phyloP scores from a whole-genome alignment of 2,329 filamentous ascomycete genomes.

The Thermothelomyces thermophilus region DNA sequence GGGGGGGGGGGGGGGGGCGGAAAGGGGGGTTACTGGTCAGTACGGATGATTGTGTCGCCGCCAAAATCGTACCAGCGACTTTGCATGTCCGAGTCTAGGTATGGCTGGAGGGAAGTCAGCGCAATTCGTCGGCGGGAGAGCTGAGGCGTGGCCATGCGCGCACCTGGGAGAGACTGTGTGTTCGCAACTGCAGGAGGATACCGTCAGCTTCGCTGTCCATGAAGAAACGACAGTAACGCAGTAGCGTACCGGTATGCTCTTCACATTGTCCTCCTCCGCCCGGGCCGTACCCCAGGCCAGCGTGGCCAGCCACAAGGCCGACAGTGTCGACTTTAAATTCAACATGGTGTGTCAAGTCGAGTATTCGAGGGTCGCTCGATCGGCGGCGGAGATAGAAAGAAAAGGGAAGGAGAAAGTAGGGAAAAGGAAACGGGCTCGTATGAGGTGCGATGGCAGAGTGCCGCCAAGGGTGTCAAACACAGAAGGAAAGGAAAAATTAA shows the following conservation, averaged over 20 bases:
- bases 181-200: slow-evolving; percentile 57
- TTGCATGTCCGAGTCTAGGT: slow-evolving; percentile 96
- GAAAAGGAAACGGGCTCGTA: slow-evolving; percentile 2
- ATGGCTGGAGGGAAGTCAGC: slow-evolving; percentile 56
- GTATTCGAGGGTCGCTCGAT: slow-evolving; percentile 1
- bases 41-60: slow-evolving; percentile 80
- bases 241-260: slow-evolving; percentile 44
- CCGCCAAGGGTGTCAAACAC: slow-evolving; percentile 9
- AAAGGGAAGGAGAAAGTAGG: slow-evolving; percentile 5
- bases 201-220: slow-evolving; percentile 11
- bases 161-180: slow-evolving; percentile 76
- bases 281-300: slow-evolving; percentile 43
- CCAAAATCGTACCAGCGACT: slow-evolving; percentile 99
- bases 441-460: not conserved
- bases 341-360: slow-evolving; percentile 39
- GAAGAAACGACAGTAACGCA: not conserved
- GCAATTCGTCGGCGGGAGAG: slow-evolving; percentile 12
- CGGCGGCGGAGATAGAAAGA: not conserved
- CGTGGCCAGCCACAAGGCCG: slow-evolving; percentile 44
- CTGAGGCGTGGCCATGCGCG: slow-evolving; percentile 33
- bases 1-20: not conserved
- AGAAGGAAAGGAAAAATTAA: not conserved
- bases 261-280: slow-evolving; percentile 41
- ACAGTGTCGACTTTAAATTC: slow-evolving; percentile 37
- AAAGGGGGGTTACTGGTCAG: slow-evolving; percentile 49